Evolutionary conservation across 257 asterid species (phyloP).

Genomic region (Nicotiana paniculata): DNA sequence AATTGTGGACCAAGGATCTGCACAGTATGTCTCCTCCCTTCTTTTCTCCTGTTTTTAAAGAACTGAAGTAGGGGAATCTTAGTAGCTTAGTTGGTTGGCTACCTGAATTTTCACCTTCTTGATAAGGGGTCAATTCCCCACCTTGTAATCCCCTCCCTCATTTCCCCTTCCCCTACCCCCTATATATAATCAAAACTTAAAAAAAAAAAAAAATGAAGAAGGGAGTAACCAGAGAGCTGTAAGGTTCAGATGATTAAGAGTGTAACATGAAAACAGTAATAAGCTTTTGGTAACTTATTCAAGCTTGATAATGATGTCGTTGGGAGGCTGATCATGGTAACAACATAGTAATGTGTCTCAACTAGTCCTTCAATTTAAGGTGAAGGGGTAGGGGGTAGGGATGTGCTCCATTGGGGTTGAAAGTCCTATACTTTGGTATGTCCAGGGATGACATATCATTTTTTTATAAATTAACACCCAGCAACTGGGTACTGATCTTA

Average conservation of each 20-base stretch:
- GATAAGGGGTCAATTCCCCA: too few species aligned
- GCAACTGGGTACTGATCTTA: too few species aligned
- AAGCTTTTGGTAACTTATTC: background rate
- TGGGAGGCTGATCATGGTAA: background rate
- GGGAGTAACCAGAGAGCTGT: background rate
- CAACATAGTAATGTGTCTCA: background rate
- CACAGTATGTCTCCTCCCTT: conserved; percentile 24
- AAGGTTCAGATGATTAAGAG: background rate
- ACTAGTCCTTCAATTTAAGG: background rate
- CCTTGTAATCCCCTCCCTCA: too few species aligned
- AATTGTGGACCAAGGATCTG: conserved; percentile 24
- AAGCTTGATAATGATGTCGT: background rate
- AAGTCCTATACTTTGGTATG: background rate
- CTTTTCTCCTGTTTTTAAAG: background rate
- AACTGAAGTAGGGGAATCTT: background rate
- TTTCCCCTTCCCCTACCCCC: too few species aligned
- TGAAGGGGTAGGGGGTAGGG: background rate
- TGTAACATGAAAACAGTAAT: background rate
- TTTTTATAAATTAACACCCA: too few species aligned
- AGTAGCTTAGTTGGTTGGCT: too few species aligned
- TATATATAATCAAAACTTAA: too few species aligned
- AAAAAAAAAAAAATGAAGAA: background rate
- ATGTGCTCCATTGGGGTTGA: background rate
- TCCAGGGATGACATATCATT: background rate
- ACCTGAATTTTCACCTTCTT: too few species aligned